Evolutionary conservation across 768 basidiomycete species (phyloP).

Genomic region (Trametes villosa): DNA sequence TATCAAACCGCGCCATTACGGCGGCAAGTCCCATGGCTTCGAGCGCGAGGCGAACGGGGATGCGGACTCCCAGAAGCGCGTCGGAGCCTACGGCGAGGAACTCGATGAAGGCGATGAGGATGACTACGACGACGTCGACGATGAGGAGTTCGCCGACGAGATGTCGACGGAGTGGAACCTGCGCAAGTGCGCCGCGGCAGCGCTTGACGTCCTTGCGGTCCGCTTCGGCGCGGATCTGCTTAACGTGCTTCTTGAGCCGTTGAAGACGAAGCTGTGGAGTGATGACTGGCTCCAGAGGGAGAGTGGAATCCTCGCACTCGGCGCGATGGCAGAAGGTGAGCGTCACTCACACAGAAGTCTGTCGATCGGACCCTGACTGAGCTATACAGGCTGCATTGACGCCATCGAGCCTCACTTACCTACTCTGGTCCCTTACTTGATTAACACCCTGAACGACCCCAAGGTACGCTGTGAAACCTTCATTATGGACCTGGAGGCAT

Average conservation of each 20-base stretch:
- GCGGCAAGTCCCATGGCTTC: conserved; percentile 80
- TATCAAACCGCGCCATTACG: conserved; percentile 95
- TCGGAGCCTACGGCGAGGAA: conserved; percentile 79
- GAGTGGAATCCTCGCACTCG: conserved; percentile 93
- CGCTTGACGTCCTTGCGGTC: conserved; percentile 94
- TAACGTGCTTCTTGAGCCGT: conserved; percentile 82
- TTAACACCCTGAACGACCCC: conserved; percentile 86
- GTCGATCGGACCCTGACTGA: conserved; percentile 7
- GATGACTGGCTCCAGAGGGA: conserved; percentile 93
- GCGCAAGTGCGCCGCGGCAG: conserved; percentile 96
- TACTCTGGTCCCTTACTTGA: conserved; percentile 91
- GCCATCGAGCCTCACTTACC: conserved; percentile 93
- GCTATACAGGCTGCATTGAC: conserved; percentile 84
- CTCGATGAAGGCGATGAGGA: conserved; percentile 86
- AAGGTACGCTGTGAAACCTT: conserved; percentile 58
- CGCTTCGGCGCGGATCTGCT: conserved; percentile 89
- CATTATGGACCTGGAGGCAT: not conserved
- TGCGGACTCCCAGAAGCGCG: conserved; percentile 37
- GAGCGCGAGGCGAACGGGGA: conserved; percentile 67
- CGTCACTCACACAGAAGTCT: conserved; percentile 9
- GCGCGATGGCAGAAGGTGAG: conserved; percentile 97
- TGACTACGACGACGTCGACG: conserved; percentile 84
- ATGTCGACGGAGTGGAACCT: conserved; percentile 99
- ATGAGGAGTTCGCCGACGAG: conserved; percentile 94
- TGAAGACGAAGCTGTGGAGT: conserved; percentile 95